Base-by-base conservation (phyloP, 2,329 filamentous ascomycete genomes). In the Colletotrichum sp. region DNA sequence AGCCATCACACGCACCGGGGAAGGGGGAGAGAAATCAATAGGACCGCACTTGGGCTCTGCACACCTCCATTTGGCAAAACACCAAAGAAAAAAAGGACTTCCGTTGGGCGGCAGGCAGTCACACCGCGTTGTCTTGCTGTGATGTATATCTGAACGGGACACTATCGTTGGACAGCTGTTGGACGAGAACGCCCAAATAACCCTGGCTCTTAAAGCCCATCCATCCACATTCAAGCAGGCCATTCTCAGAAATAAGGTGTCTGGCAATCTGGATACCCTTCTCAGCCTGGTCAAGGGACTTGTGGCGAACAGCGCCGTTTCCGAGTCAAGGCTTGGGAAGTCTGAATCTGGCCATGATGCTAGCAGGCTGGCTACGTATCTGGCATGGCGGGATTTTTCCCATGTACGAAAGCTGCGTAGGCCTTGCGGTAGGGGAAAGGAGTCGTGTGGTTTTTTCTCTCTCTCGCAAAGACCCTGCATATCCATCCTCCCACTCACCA, bases 381-480 rank as follows among this genome's bases (percentile, higher is more conserved):
- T 64, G 69, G 69, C 16, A 68, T 68, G 57, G 69, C 69, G 69
- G 59, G 26, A 26, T 76, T 28, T 60, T 60, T 32, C 24, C 26
- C 26, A 28, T 28, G 24, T 59, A 59, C 26, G 55, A 59, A 59
- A 10, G 18, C 26, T 32, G 57, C 26, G 26, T 18, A 32, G 30
- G 57, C 21, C 36, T 39, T 39, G 36, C 36, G 36, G 36, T 39
- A 28, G 13, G 28, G 49, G 39, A 59, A 68, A 52, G 63, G 28
- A 63, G 36, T 32, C 39, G 21, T 36, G 71, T 36, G 30, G 30
- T 34, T 69, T 49, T 32, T 59, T 59, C 28, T 26, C 26, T 9
- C 34, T 36, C 21, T 21, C 16, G 60, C 39, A 66, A 68, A 68
- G 73, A 76, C 73, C 73, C 73, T 76, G 73, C 73, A 76, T 76